A percentile compares a stretch with the other conserved stretches of the same genome.
Evolutionary conservation across 257 asterid genomes (phyloP).

Genomic region (Jasminum sambac): DNA sequence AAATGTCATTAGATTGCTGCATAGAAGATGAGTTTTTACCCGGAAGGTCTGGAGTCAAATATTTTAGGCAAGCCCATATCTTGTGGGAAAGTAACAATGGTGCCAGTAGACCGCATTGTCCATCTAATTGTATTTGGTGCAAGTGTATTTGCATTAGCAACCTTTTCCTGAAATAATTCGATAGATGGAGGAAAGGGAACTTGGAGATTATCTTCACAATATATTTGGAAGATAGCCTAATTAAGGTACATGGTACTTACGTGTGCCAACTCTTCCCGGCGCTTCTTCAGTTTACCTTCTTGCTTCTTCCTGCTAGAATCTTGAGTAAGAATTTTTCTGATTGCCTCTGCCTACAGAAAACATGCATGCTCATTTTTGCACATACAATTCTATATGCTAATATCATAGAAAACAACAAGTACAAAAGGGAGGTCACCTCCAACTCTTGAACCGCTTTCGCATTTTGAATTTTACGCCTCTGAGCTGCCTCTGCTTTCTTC

Average conservation of each 20-base stretch:
- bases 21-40: background rate
- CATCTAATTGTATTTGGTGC: constrained; percentile 3
- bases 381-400: background rate
- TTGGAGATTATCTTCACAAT: background rate
- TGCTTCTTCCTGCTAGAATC: constrained; percentile 3
- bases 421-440: constrained; percentile 35
- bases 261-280: constrained; percentile 8
- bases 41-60: background rate
- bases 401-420: background rate
- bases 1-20: background rate
- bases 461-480: constrained; percentile 47
- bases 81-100: constrained; percentile 5
- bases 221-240: background rate
- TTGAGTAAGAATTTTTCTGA: background rate
- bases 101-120: background rate
- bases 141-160: background rate
- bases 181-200: too few species aligned
- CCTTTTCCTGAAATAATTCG: constrained; percentile 1
- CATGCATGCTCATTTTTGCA: constrained; percentile 1
- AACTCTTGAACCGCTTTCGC: constrained; percentile 50
- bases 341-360: constrained; percentile 37
- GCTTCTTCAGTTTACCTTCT: background rate
- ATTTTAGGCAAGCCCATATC: constrained; percentile 6
- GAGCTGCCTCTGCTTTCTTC: constrained; percentile 50
- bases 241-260: background rate